Base-by-base conservation (phyloP, 495 filamentous ascomycete species). In the Podospora didyma region DNA sequence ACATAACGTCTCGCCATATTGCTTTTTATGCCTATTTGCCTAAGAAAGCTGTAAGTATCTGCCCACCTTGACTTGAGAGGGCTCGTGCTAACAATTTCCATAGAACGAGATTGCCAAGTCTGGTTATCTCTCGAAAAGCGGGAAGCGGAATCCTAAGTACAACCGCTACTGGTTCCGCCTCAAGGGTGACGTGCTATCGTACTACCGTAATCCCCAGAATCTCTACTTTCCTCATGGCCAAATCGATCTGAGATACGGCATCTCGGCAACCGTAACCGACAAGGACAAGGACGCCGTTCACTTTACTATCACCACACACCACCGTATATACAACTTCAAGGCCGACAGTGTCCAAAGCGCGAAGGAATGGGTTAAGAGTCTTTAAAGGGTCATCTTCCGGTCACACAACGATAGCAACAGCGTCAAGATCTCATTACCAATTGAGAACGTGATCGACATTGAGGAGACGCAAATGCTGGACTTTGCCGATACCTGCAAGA, bases 21-120 rank as follows among this genome's bases (percentile, higher is more conserved):
- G 96, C 92, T 63, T 98, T 98, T 70, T 97, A 97, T 68, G 92
- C 95, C 12, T 97, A 97, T 68, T 75, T 97, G 28, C 92, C 94
- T 6, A 93, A 89, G 75, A 96, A 93, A 78, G 82, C 86, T 42
- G 87, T 89, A 75, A 73, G 82, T 69, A 21, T 42, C 31, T 20
- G 19, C 20, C 14, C n/a, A 26, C 39, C 26, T 24, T n/a, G 14
- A 24, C 42, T 42, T 5, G 39, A 16, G 39, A 17, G 39, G 39
- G 12, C 35, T 45, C 26, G 17, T 28, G 45, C 3, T 45, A 46
- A 64, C 78, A 77, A 50, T 74, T 26, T 26, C 34, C 46, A 37
- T 54, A 90, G 85, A 84, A 89, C 65, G 80, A 87, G 48, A 80
- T 88, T 47, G 80, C 85, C 62, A 97, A 96, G 73, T 93, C 94